A percentile compares a stretch with the other conserved stretches of the same genome.
Evolutionary conservation across 2,329 filamentous ascomycete species (phyloP).

Genomic region (Microsporum canis): DNA sequence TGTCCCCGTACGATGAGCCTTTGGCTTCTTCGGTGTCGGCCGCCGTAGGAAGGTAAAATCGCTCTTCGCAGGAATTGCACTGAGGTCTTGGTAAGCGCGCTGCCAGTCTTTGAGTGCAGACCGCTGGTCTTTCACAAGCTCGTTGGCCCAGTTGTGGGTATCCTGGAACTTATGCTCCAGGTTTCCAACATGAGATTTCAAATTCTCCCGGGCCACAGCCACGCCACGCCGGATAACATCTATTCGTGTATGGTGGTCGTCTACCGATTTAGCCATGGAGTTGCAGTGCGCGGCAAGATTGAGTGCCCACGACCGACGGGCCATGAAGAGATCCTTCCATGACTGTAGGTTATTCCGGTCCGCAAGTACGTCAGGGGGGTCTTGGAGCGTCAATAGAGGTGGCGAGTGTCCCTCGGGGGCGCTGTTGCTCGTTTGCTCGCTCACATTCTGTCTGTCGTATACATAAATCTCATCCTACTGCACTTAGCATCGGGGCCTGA

Average conservation of each 20-base stretch:
- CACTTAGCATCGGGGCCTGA: constrained; percentile 8
- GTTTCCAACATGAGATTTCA: constrained; percentile 38
- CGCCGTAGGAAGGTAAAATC: constrained; percentile 34
- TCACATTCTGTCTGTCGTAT: constrained; percentile 69
- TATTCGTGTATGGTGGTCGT: constrained; percentile 40
- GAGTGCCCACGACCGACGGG: constrained; percentile 68
- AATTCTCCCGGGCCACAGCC: constrained; percentile 72
- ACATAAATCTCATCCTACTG: constrained; percentile 74
- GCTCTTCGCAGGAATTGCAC: constrained; percentile 33
- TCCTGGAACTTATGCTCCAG: constrained; percentile 37
- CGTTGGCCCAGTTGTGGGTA: constrained; percentile 36
- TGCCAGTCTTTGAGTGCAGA: constrained; percentile 36
- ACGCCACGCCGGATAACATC: constrained; percentile 57
- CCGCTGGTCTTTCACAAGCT: constrained; percentile 35
- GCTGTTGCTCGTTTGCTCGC: constrained; percentile 36
- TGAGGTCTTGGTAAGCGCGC: constrained; percentile 26
- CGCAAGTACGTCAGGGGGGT: constrained; percentile 66
- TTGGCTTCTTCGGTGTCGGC: constrained; percentile 32
- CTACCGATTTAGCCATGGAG: constrained; percentile 50
- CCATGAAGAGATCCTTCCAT: constrained; percentile 81
- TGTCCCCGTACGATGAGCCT: constrained; percentile 42
- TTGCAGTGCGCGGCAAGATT: constrained; percentile 58
- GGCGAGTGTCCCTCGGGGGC: constrained; percentile 40
- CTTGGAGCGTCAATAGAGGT: constrained; percentile 47
- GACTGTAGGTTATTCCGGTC: constrained; percentile 69